phyloP scores from a whole-genome alignment of 1,139 yeast genomes.

The Sugiyamaella xylanicola region DNA sequence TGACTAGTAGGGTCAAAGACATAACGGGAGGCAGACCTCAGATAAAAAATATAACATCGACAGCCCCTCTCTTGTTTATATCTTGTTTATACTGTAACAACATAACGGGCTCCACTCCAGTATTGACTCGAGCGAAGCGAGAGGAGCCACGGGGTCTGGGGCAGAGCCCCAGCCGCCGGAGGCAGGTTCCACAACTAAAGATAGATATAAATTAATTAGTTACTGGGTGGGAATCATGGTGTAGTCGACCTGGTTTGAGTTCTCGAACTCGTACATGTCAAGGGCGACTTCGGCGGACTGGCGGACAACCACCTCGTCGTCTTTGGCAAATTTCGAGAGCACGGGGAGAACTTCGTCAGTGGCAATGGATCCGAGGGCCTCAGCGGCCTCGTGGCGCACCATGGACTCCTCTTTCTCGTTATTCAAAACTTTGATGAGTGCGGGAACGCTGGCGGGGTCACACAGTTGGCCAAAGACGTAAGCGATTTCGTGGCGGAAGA shows the following conservation, averaged over 20 bases:
- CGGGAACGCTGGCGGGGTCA: slow-evolving; percentile 89
- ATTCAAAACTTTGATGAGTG: slow-evolving; percentile 77
- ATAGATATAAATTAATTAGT: slow-evolving; percentile 8
- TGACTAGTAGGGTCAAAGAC: no score
- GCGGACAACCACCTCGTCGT: slow-evolving; percentile 85
- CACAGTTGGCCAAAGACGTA: slow-evolving; percentile 97
- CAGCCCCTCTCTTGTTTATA: no score
- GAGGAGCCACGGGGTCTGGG: neutral
- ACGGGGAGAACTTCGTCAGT: slow-evolving; percentile 95
- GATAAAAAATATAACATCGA: no score
- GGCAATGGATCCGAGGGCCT: slow-evolving; percentile 95
- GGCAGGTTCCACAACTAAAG: neutral
- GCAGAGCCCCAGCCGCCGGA: slow-evolving; percentile 2
- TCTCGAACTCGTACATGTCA: slow-evolving; percentile 97
- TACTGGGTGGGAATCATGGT: slow-evolving; percentile 46
- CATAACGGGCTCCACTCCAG: no score
- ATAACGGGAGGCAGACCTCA: no score
- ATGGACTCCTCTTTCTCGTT: slow-evolving; percentile 85
- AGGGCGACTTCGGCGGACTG: slow-evolving; percentile 96
- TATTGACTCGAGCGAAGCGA: neutral
- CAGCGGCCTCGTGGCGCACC: slow-evolving; percentile 99
- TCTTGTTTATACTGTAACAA: no score
- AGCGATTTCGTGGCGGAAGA: slow-evolving; percentile 97
- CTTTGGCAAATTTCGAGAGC: slow-evolving; percentile 73
- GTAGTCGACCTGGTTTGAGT: slow-evolving; percentile 80